Conservation (phyloP, 2,329 filamentous ascomycete genomes). For the Phyllosticta paracitricarpa region DNA sequence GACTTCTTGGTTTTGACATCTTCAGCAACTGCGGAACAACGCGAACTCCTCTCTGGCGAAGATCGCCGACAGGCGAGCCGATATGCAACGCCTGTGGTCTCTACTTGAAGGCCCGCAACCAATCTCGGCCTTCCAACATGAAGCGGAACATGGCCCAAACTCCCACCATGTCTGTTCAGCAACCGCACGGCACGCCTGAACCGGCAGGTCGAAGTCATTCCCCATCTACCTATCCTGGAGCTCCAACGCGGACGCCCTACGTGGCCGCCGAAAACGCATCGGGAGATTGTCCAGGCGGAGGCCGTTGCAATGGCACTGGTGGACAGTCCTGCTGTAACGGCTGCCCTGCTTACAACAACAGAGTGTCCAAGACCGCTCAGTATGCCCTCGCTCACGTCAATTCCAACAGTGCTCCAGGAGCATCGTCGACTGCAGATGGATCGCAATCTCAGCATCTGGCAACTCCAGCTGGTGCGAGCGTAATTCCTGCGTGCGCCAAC, state of each 20-base stretch:
- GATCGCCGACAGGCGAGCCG: conserved; percentile 83
- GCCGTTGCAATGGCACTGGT: conserved; percentile 90
- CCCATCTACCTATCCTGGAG: conserved; percentile 22
- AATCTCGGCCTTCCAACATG: conserved; percentile 78
- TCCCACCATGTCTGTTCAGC: conserved; percentile 15
- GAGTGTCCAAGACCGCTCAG: conserved; percentile 77
- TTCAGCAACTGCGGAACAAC: conserved; percentile 88
- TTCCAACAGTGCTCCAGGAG: conserved; percentile 12
- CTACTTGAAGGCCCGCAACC: conserved; percentile 88
- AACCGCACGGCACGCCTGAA: conserved; percentile 17
- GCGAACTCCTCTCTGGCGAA: conserved; percentile 85
- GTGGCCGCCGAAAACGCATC: conserved; percentile 62
- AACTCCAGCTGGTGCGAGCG: conserved; percentile 37
- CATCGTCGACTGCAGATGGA: conserved; percentile 4
- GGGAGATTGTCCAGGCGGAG: conserved; percentile 86
- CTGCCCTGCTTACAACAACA: conserved; percentile 95
- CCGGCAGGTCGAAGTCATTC: conserved; percentile 34
- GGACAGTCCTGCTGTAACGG: conserved; percentile 91
- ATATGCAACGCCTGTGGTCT: conserved; percentile 98
- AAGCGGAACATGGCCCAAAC: conserved; percentile 56
- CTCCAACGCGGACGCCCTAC: conserved; percentile 52
- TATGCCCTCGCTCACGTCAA: conserved; percentile 43
- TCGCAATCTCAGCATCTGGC: conserved; percentile 16
- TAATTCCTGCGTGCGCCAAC: conserved; percentile 90
- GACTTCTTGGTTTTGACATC: neutral